Base-by-base conservation (phyloP, 2,329 filamentous ascomycete species). In the Nemania sp. region DNA sequence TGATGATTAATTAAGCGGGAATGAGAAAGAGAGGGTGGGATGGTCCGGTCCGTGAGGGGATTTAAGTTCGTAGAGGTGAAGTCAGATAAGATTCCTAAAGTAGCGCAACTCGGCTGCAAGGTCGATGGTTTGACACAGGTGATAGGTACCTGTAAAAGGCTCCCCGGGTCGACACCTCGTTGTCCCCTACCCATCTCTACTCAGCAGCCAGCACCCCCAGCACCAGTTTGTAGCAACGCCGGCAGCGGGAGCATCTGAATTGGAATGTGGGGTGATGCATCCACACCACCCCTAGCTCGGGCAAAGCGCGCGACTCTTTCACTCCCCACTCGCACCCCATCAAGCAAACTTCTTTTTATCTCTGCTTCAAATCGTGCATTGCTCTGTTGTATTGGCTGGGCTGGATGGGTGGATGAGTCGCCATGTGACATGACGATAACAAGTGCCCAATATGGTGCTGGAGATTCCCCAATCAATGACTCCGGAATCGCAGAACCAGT, bases 241-340 rank as follows among this genome's bases (percentile, higher is more conserved):
- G 21, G 37, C 45, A 49, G n/a, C 52, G 13, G 35, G 7, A 29
- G 20, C 43, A 52, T 52, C 46, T 54, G 42, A 42, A 47, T 34
- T 50, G 17, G 32, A 37, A 45, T 57, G 68, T 65, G 67, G 69
- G 66, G 66, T 67, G 67, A 62, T 65, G 64, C 56, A 59, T 54
- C 53, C 54, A 61, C 57, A 64, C 59, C 64, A 50, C 56, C 59
- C 21, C 32, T 20, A 40, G 47, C 57, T 51, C 46, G 53, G 59
- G 46, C 53, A 17, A 54, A 54, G 56, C 39, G 50, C 51, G 15
- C 53, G 54, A 59, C 54, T 60, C 51, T 58, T 54, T 52, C 54
- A 42, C 54, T 59, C 49, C 32, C 55, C 56, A 42, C 55, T 54
- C 37, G 21, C 48, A 54, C 56, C 29, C 49, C 58, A 34, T 45